Evolutionary conservation across 2,329 filamentous ascomycete genomes (phyloP).

Genomic region (Apiospora saccharicola): DNA sequence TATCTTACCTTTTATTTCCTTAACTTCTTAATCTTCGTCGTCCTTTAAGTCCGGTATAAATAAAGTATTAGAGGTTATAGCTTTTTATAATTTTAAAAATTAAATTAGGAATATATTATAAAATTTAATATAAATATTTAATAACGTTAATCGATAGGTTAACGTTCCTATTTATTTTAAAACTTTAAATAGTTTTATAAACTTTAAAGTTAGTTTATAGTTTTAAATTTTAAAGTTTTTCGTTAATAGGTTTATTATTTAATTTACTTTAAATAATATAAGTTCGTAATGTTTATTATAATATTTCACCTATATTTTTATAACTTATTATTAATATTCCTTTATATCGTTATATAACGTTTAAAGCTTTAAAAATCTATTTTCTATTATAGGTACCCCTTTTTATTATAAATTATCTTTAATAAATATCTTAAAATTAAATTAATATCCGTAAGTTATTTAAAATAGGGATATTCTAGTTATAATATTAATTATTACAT

Average conservation of each 20-base stretch:
- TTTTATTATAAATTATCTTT: not conserved
- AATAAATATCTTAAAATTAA: not conserved
- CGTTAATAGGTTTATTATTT: too few relatives aligned
- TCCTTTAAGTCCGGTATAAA: too few relatives aligned
- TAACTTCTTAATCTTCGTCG: too few relatives aligned
- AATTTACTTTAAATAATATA: not conserved
- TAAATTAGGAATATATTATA: not conserved
- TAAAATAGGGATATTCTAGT: not conserved
- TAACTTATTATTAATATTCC: not conserved
- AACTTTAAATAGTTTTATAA: not conserved
- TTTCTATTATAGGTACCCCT: not conserved
- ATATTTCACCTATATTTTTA: not conserved
- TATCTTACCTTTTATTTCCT: too few relatives aligned
- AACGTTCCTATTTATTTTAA: too few relatives aligned
- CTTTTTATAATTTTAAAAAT: not conserved
- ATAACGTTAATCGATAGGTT: not conserved
- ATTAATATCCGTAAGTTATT: not conserved
- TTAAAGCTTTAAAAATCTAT: slow-evolving; percentile 2
- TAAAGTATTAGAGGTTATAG: not conserved
- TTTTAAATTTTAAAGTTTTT: too few relatives aligned
- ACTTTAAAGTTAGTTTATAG: too few relatives aligned
- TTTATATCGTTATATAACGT: not conserved
- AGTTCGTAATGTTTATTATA: not conserved
- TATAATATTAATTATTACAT: slow-evolving; percentile 1
- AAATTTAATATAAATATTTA: not conserved